A percentile compares a stretch with the other conserved stretches of the same genome.
phyloP scores from a whole-genome alignment of 352 stramenopile genomes.

The Pythium rhizo-oryzae region DNA sequence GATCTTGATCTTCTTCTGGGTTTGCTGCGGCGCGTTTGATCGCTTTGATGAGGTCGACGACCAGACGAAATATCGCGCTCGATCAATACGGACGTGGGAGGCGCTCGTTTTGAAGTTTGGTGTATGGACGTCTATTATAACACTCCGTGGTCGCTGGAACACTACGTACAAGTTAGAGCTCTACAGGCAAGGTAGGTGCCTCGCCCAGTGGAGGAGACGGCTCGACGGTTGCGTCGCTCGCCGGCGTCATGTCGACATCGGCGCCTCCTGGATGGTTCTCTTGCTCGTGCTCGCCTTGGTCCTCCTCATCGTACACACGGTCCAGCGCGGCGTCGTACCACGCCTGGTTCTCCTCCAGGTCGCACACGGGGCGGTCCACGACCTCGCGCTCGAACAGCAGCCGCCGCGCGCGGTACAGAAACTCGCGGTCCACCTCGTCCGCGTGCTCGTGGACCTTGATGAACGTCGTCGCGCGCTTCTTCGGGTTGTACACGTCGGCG shows the following conservation, averaged over 20 bases:
- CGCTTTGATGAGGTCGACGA: no score
- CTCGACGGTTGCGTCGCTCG: neutral
- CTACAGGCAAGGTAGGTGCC: no score
- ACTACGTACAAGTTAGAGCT: no score
- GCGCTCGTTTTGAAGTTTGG: no score
- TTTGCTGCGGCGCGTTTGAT: no score
- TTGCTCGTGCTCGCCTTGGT: slow-evolving; percentile 1
- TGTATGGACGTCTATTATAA: no score
- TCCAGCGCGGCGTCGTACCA: slow-evolving; percentile 34
- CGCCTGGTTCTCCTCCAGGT: slow-evolving; percentile 47
- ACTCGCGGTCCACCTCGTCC: slow-evolving; percentile 38
- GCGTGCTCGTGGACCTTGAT: slow-evolving; percentile 57
- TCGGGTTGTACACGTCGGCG: slow-evolving; percentile 53
- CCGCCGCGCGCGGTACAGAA: slow-evolving; percentile 39
- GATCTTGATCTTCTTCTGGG: no score
- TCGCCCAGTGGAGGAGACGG: no score
- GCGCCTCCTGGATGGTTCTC: neutral
- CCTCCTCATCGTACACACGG: slow-evolving; percentile 14
- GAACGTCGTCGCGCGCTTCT: slow-evolving; percentile 38
- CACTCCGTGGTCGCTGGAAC: no score
- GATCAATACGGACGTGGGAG: no score
- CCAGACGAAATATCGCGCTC: no score
- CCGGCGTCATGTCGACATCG: neutral
- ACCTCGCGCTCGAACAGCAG: slow-evolving; percentile 53
- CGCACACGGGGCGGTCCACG: slow-evolving; percentile 55